Conservation (phyloP, 371 early-diverging fungal genomes). For the Mucor lusitanicus region DNA sequence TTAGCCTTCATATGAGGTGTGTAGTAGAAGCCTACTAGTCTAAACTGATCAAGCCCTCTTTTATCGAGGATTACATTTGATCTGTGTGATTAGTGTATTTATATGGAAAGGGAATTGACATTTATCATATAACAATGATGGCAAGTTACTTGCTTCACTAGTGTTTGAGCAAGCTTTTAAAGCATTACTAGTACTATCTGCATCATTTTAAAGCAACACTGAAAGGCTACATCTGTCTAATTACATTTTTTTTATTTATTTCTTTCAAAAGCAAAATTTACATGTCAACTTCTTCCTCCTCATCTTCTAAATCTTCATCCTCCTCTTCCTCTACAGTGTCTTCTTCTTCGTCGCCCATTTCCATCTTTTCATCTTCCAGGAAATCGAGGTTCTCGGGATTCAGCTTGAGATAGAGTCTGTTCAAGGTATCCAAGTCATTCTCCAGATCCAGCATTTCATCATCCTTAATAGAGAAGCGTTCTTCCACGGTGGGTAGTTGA, state of each 20-base stretch:
- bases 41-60: too few relatives aligned
- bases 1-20: too few relatives aligned
- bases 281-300: neutral
- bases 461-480: conserved; percentile 25
- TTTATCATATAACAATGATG: too few relatives aligned
- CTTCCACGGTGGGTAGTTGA: conserved; percentile 27
- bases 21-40: too few relatives aligned
- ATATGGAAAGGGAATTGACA: too few relatives aligned
- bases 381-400: conserved; percentile 25
- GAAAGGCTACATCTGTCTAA: neutral
- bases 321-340: conserved; percentile 2
- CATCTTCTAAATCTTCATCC: conserved; percentile 9
- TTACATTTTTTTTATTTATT: neutral
- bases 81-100: too few relatives aligned
- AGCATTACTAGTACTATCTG: too few relatives aligned
- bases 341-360: conserved; percentile 19
- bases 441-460: conserved; percentile 40
- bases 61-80: too few relatives aligned
- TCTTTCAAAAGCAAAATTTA: neutral
- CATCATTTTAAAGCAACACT: too few relatives aligned
- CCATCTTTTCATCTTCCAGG: conserved; percentile 13
- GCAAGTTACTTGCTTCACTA: too few relatives aligned
- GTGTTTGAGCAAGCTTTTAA: too few relatives aligned
- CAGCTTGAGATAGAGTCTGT: conserved; percentile 23
- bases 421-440: conserved; percentile 27